Evolutionary conservation across 2,329 filamentous ascomycete genomes (phyloP).

Genomic region (Bimuria novae-zelandiae): DNA sequence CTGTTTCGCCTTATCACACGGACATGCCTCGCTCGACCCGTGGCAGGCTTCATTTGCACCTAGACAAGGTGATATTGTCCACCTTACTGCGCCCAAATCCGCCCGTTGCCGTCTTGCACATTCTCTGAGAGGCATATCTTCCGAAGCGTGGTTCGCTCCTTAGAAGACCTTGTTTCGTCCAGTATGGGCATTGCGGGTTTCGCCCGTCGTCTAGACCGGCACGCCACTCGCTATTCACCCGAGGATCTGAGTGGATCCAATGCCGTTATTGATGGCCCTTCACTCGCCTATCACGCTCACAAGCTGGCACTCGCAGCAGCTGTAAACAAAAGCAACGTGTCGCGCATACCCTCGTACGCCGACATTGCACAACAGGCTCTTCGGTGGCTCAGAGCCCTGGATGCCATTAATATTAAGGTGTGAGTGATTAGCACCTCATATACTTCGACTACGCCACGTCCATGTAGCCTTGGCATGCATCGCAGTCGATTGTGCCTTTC

Average conservation of each 20-base stretch:
- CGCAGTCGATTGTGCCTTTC: not conserved
- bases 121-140: not conserved
- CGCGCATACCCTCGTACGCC: slow-evolving; percentile 54
- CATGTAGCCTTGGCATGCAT: slow-evolving; percentile 15
- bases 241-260: slow-evolving; percentile 30
- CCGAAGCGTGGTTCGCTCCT: not conserved
- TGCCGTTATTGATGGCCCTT: slow-evolving; percentile 74
- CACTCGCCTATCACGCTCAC: slow-evolving; percentile 74
- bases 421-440: slow-evolving; percentile 49
- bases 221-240: slow-evolving; percentile 29
- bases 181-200: slow-evolving; percentile 44
- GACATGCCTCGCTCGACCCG: slow-evolving; percentile 13
- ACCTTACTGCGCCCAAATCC: slow-evolving; percentile 13
- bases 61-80: slow-evolving; percentile 12
- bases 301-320: slow-evolving; percentile 47
- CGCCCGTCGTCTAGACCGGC: slow-evolving; percentile 36
- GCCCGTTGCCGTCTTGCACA: slow-evolving; percentile 1
- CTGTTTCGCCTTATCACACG: slow-evolving; percentile 16
- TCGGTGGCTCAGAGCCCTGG: slow-evolving; percentile 66
- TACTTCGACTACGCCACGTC: slow-evolving; percentile 9
- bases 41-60: slow-evolving; percentile 17
- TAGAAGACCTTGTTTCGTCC: not conserved
- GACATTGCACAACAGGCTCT: slow-evolving; percentile 61
- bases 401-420: slow-evolving; percentile 63
- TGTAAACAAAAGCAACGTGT: slow-evolving; percentile 30